phyloP scores from a whole-genome alignment of 768 basidiomycete species.

The Austroboletus eburneus region DNA sequence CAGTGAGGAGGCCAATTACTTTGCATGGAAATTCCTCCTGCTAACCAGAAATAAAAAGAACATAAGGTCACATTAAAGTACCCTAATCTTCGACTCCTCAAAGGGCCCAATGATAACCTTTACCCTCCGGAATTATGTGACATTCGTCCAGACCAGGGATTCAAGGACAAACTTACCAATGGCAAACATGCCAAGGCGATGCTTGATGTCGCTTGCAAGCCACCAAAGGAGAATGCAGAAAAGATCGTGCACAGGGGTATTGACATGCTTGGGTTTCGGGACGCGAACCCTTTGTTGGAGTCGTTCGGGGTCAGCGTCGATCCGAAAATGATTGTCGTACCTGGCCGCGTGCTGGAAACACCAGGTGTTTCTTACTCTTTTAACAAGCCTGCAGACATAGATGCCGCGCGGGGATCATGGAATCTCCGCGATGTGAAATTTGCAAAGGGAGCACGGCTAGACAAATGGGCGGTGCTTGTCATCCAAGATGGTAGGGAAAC shows the following conservation, averaged over 20 bases:
- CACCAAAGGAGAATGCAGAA: conserved; percentile 42
- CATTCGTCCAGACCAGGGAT: conserved; percentile 39
- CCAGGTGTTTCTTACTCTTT: conserved; percentile 41
- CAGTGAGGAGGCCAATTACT: conserved; percentile 28
- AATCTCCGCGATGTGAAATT: conserved; percentile 55
- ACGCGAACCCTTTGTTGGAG: conserved; percentile 29
- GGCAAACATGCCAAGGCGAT: conserved; percentile 42
- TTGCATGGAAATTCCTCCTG: background rate
- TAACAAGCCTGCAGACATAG: conserved; percentile 23
- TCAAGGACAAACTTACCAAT: conserved; percentile 46
- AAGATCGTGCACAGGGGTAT: conserved; percentile 42
- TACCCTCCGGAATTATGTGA: conserved; percentile 48
- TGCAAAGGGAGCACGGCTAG: conserved; percentile 48
- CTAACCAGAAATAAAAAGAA: conserved; percentile 28
- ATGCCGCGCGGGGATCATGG: conserved; percentile 47
- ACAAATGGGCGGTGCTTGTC: conserved; percentile 65
- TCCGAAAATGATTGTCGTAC: conserved; percentile 48
- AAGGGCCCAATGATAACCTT: conserved; percentile 32
- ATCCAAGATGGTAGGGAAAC: conserved; percentile 51
- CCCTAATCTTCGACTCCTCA: conserved; percentile 39
- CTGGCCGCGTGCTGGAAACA: conserved; percentile 46
- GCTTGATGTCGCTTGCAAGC: conserved; percentile 45
- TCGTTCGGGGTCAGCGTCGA: conserved; percentile 44
- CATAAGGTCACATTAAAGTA: conserved; percentile 32
- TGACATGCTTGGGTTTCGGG: conserved; percentile 38